phyloP scores from a whole-genome alignment of 306 rosid species.

The Trifolium pratense region DNA sequence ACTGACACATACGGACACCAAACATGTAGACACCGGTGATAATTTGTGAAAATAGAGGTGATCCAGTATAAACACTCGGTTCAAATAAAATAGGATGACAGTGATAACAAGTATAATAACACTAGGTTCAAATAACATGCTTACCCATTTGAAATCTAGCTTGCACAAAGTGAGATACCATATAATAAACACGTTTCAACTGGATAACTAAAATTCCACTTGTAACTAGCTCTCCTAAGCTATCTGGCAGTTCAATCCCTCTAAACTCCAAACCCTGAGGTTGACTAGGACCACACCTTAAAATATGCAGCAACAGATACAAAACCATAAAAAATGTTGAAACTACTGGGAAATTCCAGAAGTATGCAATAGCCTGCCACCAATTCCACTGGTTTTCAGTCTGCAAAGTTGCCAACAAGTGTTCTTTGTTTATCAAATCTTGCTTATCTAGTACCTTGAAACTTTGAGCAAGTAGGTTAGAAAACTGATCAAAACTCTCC shows the following conservation, averaged over 20 bases:
- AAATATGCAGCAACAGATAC: conserved; percentile 69
- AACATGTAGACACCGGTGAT: not conserved
- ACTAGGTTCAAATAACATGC: conserved; percentile 34
- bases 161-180: conserved; percentile 73
- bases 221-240: conserved; percentile 73
- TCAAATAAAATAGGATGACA: not conserved
- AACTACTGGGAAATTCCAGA: conserved; percentile 65
- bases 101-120: not conserved
- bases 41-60: not conserved
- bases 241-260: conserved; percentile 90
- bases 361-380: conserved; percentile 66
- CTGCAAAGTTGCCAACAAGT: conserved; percentile 53
- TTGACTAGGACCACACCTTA: conserved; percentile 53
- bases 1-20: not conserved
- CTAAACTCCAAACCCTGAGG: conserved; percentile 71
- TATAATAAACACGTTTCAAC: conserved; percentile 62
- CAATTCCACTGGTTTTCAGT: conserved; percentile 62
- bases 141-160: conserved; percentile 81
- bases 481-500: conserved; percentile 70
- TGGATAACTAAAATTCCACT: conserved; percentile 69
- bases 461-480: conserved; percentile 54
- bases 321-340: conserved; percentile 58
- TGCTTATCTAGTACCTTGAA: conserved; percentile 52
- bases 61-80: not conserved
- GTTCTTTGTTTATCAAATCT: conserved; percentile 58